phyloP scores from a whole-genome alignment of 257 asterid species.

The Gardenia jasminoides region DNA sequence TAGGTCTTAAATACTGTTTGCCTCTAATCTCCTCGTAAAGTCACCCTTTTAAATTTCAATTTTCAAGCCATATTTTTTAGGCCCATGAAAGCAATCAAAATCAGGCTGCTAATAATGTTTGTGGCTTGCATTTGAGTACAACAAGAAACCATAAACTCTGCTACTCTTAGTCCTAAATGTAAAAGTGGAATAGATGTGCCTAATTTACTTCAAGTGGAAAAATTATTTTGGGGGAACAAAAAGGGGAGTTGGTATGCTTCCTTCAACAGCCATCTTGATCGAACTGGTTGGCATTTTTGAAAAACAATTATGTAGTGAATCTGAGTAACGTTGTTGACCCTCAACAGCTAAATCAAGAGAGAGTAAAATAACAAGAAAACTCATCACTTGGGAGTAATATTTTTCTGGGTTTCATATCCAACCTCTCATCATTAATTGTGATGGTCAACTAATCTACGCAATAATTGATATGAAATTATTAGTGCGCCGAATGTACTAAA shows the following conservation, averaged over 20 bases:
- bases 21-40: no score
- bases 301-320: background rate
- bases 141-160: background rate
- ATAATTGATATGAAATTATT: background rate
- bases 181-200: background rate
- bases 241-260: background rate
- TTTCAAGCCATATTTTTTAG: background rate
- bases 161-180: background rate
- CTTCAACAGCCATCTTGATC: background rate
- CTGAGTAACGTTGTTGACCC: background rate
- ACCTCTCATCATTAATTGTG: background rate
- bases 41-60: no score
- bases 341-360: background rate
- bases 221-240: background rate
- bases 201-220: background rate
- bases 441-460: slow-evolving; percentile 1
- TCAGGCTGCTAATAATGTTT: background rate
- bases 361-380: background rate
- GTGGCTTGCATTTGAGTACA: background rate
- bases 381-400: background rate
- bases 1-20: background rate
- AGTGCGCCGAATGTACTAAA: background rate
- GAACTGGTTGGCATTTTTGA: background rate
- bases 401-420: background rate
- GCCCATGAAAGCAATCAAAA: background rate